These are phyloP conservation scores for Trichoderma erinaceum DNA, from an alignment of 495 filamentous ascomycete genomes.

Conservation along the genomic window DNA sequence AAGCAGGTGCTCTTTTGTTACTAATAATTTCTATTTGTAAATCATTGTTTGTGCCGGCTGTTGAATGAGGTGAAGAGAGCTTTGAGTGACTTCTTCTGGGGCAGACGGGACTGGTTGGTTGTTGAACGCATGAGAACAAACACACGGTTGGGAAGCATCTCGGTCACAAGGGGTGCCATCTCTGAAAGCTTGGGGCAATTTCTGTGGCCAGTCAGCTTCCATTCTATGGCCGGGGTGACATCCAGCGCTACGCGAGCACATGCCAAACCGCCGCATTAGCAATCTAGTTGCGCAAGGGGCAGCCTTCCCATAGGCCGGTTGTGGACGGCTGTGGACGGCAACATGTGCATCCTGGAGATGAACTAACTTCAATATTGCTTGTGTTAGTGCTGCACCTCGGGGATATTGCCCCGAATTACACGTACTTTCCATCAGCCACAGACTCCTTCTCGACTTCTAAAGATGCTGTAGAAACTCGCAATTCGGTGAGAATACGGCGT, in stretches of 20 bases:
- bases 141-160: neutral
- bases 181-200: too few relatives aligned
- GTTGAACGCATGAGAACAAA: neutral
- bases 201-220: neutral
- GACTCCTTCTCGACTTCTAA: neutral
- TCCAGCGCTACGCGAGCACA: neutral
- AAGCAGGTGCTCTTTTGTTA: neutral
- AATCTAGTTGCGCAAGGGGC: neutral
- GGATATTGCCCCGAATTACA: neutral
- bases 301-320: neutral
- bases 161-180: neutral
- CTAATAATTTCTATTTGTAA: neutral
- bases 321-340: neutral
- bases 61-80: too few relatives aligned
- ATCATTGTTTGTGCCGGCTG: neutral
- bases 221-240: neutral
- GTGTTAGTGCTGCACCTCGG: neutral
- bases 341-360: neutral
- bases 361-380: neutral
- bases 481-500: neutral
- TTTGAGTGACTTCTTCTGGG: too few relatives aligned
- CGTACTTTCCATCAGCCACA: neutral
- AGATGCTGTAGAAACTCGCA: neutral
- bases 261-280: neutral
- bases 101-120: too few relatives aligned